Base-by-base conservation (phyloP, 192 early-diverging fungal genomes). In the Coemansia sp. region DNA sequence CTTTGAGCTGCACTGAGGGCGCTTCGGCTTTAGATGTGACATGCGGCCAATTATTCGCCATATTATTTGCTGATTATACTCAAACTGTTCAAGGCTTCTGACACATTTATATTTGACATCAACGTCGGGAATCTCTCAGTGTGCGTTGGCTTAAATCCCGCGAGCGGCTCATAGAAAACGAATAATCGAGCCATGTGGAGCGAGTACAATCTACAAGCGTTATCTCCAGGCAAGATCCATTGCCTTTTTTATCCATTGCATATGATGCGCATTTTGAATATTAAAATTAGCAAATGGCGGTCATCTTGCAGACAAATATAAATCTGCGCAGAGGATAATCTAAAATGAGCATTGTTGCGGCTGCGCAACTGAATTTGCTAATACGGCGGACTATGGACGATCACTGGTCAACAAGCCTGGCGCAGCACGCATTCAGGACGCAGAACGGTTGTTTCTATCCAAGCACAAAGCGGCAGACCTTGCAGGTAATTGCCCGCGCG, bases 241-340 rank as follows among this genome's bases (percentile, higher is more conserved):
- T n/a, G 41, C 15, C 8, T 43, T 43, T 43, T 43, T 11, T 43
- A 43, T 32, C 29, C 29, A 32, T 43, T 43, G 41, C 41, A 15
- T 43, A 43, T 43, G 41, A n/a, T n/a, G 41, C 15, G 41, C 41
- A 43, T n/a, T 43, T 43, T 43, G 41, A 43, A 43, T 43, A 43
- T 43, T 43, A 43, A 43, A 43, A 43, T 43, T 43, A 43, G 41
- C 41, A 43, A 43, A 43, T 43, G 41, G 12, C 41, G 41, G 41
- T 43, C 41, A 43, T 43, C 10, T 43, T 14, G 41, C 41, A 15
- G 10, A n/a, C 41, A 43, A 43, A n/a, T n/a, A 43, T n/a, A 41
- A 41, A 3, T 43, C 41, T 11, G 15, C 41, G 15, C 10, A 43
- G 41, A n/a, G 41, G 41, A 43, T 43, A 43, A 43, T 43, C 41